A percentile compares a stretch with the other conserved stretches of the same genome.
These are phyloP conservation scores for Lasiodiplodia citricola DNA, from an alignment of 2,329 filamentous ascomycete genomes.

Conservation along the genomic window DNA sequence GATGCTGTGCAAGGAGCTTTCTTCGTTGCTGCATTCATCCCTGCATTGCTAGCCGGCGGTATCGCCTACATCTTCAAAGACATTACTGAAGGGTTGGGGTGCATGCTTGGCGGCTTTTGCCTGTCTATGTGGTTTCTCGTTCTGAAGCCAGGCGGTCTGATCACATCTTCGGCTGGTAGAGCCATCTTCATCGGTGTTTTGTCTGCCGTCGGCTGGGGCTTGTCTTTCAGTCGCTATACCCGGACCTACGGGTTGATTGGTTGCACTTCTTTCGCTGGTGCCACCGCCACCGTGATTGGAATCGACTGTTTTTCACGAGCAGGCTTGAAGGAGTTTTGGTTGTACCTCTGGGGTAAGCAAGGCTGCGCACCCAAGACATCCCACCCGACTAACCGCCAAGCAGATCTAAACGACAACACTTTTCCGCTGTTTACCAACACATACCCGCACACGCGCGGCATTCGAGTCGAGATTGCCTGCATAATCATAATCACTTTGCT, in stretches of 20 bases:
- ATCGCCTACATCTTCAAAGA: slow-evolving; percentile 80
- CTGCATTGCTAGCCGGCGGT: slow-evolving; percentile 75
- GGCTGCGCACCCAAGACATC: not conserved
- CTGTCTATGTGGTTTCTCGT: slow-evolving; percentile 90
- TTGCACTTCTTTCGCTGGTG: slow-evolving; percentile 79
- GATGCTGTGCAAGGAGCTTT: slow-evolving; percentile 84
- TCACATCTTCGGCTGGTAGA: slow-evolving; percentile 66
- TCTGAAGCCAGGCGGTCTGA: slow-evolving; percentile 75
- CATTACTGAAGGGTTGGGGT: slow-evolving; percentile 82
- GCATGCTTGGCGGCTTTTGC: slow-evolving; percentile 84
- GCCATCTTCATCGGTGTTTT: slow-evolving; percentile 78
- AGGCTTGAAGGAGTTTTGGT: slow-evolving; percentile 96
- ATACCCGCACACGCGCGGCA: slow-evolving; percentile 85
- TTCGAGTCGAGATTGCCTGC: slow-evolving; percentile 81
- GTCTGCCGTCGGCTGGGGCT: slow-evolving; percentile 68
- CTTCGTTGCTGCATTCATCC: slow-evolving; percentile 75
- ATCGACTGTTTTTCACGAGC: slow-evolving; percentile 89
- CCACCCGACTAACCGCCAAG: not conserved
- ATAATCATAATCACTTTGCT: slow-evolving; percentile 75
- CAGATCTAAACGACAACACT: slow-evolving; percentile 73
- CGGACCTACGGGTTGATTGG: slow-evolving; percentile 78
- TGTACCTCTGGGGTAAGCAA: slow-evolving; percentile 78
- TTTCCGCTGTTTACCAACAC: slow-evolving; percentile 79
- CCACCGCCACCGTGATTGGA: slow-evolving; percentile 78
- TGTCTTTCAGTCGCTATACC: slow-evolving; percentile 73